Conservation (phyloP, 352 stramenopile species). For the Phytophthora cajani region DNA sequence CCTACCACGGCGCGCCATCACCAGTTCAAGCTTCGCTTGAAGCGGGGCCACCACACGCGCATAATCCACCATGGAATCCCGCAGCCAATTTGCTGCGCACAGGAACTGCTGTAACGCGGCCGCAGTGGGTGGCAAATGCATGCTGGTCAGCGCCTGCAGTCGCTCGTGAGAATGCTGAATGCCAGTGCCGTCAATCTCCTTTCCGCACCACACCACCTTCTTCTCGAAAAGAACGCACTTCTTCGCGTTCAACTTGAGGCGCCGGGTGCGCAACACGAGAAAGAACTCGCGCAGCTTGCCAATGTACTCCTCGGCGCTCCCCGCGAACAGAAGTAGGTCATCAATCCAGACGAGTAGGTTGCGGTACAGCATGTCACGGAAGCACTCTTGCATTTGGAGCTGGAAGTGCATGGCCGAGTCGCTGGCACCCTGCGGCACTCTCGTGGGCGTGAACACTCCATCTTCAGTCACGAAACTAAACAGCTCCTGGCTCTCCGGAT, state of each 20-base stretch:
- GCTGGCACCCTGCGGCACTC: constrained; percentile 3
- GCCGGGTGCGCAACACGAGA: constrained; percentile 1
- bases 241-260: constrained; percentile 31
- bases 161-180: constrained; percentile 12
- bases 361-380: constrained; percentile 7
- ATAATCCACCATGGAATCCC: constrained; percentile 26
- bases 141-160: constrained; percentile 1
- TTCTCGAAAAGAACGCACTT: constrained; percentile 23
- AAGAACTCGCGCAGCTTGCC: constrained; percentile 22
- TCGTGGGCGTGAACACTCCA: constrained; percentile 18
- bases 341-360: constrained; percentile 32
- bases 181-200: constrained; percentile 9
- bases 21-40: constrained; percentile 15
- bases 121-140: constrained; percentile 7
- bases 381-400: constrained; percentile 4
- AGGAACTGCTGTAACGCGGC: constrained; percentile 21
- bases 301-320: constrained; percentile 11
- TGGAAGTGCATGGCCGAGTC: constrained; percentile 20
- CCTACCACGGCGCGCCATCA: constrained; percentile 5
- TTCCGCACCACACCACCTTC: constrained; percentile 27
- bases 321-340: constrained; percentile 31
- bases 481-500: constrained; percentile 15
- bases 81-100: constrained; percentile 27
- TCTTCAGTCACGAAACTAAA: constrained; percentile 30
- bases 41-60: constrained; percentile 13